Percentiles rank a stretch among this genome's conserved stretches.
Conservation (phyloP, 345 rosid genomes). For the Citrus medica region DNA sequence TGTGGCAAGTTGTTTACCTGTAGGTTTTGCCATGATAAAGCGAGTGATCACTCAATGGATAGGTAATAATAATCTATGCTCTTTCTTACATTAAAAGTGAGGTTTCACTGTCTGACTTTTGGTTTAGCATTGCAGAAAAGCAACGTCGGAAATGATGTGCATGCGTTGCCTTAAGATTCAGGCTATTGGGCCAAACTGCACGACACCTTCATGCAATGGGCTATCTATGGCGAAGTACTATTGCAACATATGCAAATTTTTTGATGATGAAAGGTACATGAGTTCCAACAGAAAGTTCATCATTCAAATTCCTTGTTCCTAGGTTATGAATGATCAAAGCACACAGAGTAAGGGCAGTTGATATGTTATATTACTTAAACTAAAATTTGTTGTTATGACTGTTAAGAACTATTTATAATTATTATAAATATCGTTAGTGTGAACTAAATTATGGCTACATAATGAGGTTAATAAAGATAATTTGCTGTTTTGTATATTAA, state of each 20-base stretch:
- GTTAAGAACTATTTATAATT: not conserved
- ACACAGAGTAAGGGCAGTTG: not conserved
- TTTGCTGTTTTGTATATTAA: not conserved
- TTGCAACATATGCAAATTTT: conserved; percentile 88
- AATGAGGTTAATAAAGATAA: not conserved
- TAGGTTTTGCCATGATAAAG: conserved; percentile 74
- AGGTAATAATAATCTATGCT: conserved; percentile 30
- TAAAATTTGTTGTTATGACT: not conserved
- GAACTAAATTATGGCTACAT: not conserved
- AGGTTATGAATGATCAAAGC: not conserved
- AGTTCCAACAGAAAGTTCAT: not conserved
- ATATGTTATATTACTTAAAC: not conserved
- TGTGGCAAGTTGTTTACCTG: conserved; percentile 63
- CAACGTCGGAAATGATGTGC: conserved; percentile 71
- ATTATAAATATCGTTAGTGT: too few relatives aligned
- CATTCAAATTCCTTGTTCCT: not conserved
- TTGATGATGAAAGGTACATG: conserved; percentile 82
- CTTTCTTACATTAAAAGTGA: conserved; percentile 5
- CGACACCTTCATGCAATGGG: conserved; percentile 48
- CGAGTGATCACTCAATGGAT: conserved; percentile 68
- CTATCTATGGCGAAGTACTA: conserved; percentile 61
- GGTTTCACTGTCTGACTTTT: conserved; percentile 16
- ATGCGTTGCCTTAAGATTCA: conserved; percentile 61
- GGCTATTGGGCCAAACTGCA: conserved; percentile 49
- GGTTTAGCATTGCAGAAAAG: conserved; percentile 42